Evolutionary conservation across 139 green algal genomes (phyloP).

Genomic region (Pleodorina starrii): DNA sequence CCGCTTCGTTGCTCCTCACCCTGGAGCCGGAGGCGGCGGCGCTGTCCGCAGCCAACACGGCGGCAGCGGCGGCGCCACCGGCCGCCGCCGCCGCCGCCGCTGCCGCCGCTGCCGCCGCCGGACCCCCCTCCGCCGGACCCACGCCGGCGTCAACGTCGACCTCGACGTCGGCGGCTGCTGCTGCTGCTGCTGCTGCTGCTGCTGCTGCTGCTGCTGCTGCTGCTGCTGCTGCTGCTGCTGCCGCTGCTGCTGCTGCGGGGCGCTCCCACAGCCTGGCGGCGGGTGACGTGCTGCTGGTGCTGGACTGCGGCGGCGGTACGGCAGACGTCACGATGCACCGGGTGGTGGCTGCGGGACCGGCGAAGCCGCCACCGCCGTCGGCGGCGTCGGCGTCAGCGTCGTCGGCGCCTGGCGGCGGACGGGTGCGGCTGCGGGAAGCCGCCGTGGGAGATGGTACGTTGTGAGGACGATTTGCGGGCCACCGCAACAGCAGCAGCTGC

Average conservation of each 20-base stretch:
- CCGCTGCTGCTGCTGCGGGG: background rate
- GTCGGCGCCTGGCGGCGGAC: background rate
- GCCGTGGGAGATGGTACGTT: background rate
- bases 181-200: background rate
- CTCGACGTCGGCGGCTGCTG: background rate
- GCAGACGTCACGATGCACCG: slow-evolving; percentile 34
- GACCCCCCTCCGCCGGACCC: too few relatives aligned
- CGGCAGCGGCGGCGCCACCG: background rate
- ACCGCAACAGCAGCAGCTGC: too few relatives aligned
- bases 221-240: too few relatives aligned
- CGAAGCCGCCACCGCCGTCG: background rate
- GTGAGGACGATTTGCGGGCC: too few relatives aligned
- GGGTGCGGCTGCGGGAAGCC: slow-evolving; percentile 15
- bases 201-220: too few relatives aligned
- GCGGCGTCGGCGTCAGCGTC: slow-evolving; percentile 1
- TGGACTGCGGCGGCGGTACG: slow-evolving; percentile 43
- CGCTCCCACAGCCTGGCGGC: background rate
- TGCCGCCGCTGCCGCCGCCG: background rate
- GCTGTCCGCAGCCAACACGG: background rate
- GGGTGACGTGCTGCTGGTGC: slow-evolving; percentile 33
- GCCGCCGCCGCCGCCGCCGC: too few relatives aligned
- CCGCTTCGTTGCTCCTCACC: slow-evolving; percentile 12
- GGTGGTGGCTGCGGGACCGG: background rate
- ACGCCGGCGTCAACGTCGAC: too few relatives aligned
- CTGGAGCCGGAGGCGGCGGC: slow-evolving; percentile 34